Evolutionary conservation across 441 rosid genomes (phyloP), one percentile per base, ranked within the genome.

Genomic region (Bocquillonia castaneifolia): DNA sequence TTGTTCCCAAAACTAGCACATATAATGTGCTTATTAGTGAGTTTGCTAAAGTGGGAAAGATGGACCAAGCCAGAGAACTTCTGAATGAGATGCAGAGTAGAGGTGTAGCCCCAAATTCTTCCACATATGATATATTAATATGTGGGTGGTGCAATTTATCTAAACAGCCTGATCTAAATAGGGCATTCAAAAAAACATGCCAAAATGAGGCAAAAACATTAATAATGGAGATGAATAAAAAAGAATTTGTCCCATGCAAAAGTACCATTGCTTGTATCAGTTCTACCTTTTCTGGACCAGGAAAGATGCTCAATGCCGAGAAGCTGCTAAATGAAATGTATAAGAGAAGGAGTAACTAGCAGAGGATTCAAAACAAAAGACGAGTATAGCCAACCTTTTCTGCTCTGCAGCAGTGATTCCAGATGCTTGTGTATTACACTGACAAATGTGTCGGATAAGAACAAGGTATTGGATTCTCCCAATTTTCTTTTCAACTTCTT

Each of bases 61-160:
- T 94, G 97, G 78, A 76, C 61, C 93, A 90, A 76, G 92, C 96
- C 18, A 82, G 88, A 73, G 94, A 87, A 78, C 86, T 90, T 69
- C 65, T 87, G 77, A 83, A 85, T 71, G 98, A 88, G 82, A 94
- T 94, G 99, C 76, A 73, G 66, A 64, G 64, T 67, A 87, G 91
- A 77, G 82, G 86, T 66, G 81, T 79, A 26, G 59, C 63, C 31
- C 87, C 90, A 50, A 87, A 87, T 78, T 70, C 87, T 74, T 87
- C 86, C 36, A 92, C 97, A 34, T 92, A 88, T 44, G 85, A 87
- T 80, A 85, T 88, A 59, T 78, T 92, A 71, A 81, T 94, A 58
- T 69, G 86, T 78, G 96, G 93, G 62, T 85, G 86, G 82, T 94
- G 96, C 54, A 78, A 80, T 68, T 79, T 85, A 63, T 86, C 87